Evolutionary conservation across 371 early-diverging fungal species (phyloP).

Genomic region (Mortierella sp.): DNA sequence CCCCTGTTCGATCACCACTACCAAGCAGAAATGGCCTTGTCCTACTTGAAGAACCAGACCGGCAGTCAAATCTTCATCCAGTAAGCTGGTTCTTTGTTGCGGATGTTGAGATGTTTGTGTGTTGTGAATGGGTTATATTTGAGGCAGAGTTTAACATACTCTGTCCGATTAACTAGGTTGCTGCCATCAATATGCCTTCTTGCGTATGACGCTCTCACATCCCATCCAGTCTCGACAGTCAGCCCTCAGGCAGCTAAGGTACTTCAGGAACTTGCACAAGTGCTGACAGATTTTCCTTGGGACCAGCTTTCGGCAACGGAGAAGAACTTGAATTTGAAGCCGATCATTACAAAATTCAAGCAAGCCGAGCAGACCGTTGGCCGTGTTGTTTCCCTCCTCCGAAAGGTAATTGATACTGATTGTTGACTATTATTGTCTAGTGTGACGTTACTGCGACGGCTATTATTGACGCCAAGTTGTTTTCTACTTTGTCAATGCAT

Average conservation of each 20-base stretch:
- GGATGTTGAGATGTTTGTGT: not conserved
- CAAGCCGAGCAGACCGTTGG: conserved; percentile 72
- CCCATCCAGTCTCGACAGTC: conserved; percentile 71
- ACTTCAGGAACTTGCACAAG: conserved; percentile 62
- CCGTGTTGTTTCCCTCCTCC: conserved; percentile 70
- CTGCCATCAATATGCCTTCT: conserved; percentile 82
- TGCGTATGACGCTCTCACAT: conserved; percentile 80
- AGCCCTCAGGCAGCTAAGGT: conserved; percentile 62
- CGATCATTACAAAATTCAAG: conserved; percentile 64
- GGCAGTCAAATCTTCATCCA: conserved; percentile 72
- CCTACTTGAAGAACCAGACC: conserved; percentile 78
- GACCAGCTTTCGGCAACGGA: conserved; percentile 39
- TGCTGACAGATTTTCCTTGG: conserved; percentile 67
- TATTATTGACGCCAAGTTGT: not conserved
- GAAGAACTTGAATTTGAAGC: conserved; percentile 53
- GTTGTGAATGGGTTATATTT: not conserved
- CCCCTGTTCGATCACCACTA: conserved; percentile 80
- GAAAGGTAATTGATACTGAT: conserved; percentile 61
- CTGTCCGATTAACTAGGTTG: conserved; percentile 58
- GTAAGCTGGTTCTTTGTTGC: conserved; percentile 57
- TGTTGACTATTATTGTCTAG: not conserved
- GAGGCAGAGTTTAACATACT: not conserved
- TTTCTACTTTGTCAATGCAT: conserved; percentile 3
- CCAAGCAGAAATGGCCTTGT: conserved; percentile 74
- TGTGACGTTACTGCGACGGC: not conserved